Evolutionary conservation across 23 red algal species (phyloP), one percentile per base, ranked within the genome.

Genomic region (Gracilaria domingensis): DNA sequence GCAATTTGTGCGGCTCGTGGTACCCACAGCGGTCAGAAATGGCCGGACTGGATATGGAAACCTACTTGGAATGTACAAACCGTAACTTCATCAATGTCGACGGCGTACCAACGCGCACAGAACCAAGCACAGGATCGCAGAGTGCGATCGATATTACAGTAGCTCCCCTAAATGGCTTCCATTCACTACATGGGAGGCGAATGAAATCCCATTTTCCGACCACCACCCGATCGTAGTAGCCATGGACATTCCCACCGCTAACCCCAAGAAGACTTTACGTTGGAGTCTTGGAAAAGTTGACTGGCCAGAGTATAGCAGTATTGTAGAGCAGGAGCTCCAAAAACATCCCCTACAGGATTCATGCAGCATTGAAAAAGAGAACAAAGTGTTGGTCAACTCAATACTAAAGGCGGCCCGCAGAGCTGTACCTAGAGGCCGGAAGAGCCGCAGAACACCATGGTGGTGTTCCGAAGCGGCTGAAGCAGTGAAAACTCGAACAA

Each of bases 91-190:
- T 45, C 42, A 45, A n/a, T n/a, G n/a, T n/a, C n/a, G n/a, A n/a
- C n/a, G 66, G 66, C 2, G 66, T 71, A 35, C 66, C 66, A 36
- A 71, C 30, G 3, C 8, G n/a, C 8, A 71, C 30, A 24, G 25
- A 71, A 4, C 66, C 66, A 39, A 4, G 12, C 25, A 17, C 1
- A 4, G 66, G 66, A 71, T 36, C 28, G 4, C 66, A 71, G 35
- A 71, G 66, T 25, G 66, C 66, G 12, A 71, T 71, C 4, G 30
- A 71, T 25, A 71, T 71, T 35, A 71, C 66, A 3, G 66, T 71
- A 24, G 66, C 17, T 36, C 66, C 66, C 13, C 3, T 26, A 71
- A 18, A 71, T 71, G 66, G 66, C 8, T 71, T 25, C 66, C 66
- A 71, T 71, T 36, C 8, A 3, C 30, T 12, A 71, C 12, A 36